These are phyloP conservation scores for Arthroderma sp. DNA, from an alignment of 2,329 filamentous ascomycete species.

Conservation along the genomic window DNA sequence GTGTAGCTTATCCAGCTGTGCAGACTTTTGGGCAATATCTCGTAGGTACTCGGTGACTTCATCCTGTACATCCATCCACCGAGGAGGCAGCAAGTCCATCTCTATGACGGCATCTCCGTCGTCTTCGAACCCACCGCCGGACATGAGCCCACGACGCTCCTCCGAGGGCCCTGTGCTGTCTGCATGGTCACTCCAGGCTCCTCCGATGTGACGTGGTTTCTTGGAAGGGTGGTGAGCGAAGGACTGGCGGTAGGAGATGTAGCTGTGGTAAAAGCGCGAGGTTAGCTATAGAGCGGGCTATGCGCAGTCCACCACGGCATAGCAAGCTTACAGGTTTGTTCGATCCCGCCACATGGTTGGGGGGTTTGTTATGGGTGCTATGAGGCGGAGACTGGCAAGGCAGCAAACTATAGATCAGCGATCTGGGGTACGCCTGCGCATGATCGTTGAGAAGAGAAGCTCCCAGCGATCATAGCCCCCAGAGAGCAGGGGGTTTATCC, in stretches of 20 bases:
- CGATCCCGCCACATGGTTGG: slow-evolving; percentile 91
- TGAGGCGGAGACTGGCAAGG: background rate
- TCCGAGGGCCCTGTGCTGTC: slow-evolving; percentile 51
- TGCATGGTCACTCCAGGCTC: slow-evolving; percentile 46
- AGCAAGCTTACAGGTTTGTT: slow-evolving; percentile 75
- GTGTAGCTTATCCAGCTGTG: slow-evolving; percentile 79
- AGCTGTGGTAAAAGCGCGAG: slow-evolving; percentile 43
- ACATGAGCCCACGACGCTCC: slow-evolving; percentile 73
- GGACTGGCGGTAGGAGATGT: slow-evolving; percentile 97
- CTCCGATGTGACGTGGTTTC: slow-evolving; percentile 57
- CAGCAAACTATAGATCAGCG: slow-evolving; percentile 4
- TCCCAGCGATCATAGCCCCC: background rate
- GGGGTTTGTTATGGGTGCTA: background rate
- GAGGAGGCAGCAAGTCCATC: slow-evolving; percentile 90
- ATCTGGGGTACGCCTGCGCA: slow-evolving; percentile 1
- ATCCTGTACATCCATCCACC: slow-evolving; percentile 92
- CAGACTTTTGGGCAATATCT: slow-evolving; percentile 69
- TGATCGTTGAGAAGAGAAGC: background rate
- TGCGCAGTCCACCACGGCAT: background rate
- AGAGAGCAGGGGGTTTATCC: background rate
- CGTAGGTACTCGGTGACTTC: slow-evolving; percentile 75
- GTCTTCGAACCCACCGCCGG: slow-evolving; percentile 54
- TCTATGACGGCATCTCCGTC: slow-evolving; percentile 94
- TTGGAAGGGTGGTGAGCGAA: slow-evolving; percentile 90
- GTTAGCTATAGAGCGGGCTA: background rate